phyloP scores from a whole-genome alignment of 371 early-diverging fungal species.

The Mycotypha africana region DNA sequence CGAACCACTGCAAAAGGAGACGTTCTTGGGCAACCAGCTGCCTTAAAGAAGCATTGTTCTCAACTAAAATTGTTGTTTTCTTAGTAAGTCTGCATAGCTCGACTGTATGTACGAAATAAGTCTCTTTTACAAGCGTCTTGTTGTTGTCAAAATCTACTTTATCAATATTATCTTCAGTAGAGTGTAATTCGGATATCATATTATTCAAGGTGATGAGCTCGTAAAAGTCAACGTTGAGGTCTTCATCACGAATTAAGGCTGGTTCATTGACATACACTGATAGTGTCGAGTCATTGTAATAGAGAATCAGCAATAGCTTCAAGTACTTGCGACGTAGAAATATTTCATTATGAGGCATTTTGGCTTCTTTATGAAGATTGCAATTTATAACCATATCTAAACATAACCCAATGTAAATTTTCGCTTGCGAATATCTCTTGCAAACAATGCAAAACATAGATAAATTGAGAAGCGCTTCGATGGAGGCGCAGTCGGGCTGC shows the following conservation, averaged over 20 bases:
- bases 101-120: slow-evolving; percentile 29
- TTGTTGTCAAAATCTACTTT: slow-evolving; percentile 17
- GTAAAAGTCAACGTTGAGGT: slow-evolving; percentile 25
- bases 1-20: slow-evolving; percentile 8
- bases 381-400: slow-evolving; percentile 20
- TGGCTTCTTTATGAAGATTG: slow-evolving; percentile 8
- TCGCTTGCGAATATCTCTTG: slow-evolving; percentile 26
- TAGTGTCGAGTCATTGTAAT: slow-evolving; percentile 19
- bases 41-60: slow-evolving; percentile 5
- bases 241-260: slow-evolving; percentile 12
- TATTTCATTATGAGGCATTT: slow-evolving; percentile 12
- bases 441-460: slow-evolving; percentile 24
- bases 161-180: not conserved
- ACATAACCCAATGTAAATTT: slow-evolving; percentile 24
- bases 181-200: slow-evolving; percentile 1
- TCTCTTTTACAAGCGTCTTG: slow-evolving; percentile 36
- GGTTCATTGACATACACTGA: slow-evolving; percentile 16
- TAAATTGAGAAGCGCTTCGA: slow-evolving; percentile 26
- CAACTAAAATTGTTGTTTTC: slow-evolving; percentile 3
- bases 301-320: slow-evolving; percentile 20
- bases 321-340: slow-evolving; percentile 16
- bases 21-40: slow-evolving; percentile 14
- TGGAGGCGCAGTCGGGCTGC: slow-evolving; percentile 18
- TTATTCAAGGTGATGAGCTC: slow-evolving; percentile 19
- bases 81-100: slow-evolving; percentile 20